Evolutionary conservation across 805 yeast species (phyloP).

Genomic region (Lachancea thermotolerans): DNA sequence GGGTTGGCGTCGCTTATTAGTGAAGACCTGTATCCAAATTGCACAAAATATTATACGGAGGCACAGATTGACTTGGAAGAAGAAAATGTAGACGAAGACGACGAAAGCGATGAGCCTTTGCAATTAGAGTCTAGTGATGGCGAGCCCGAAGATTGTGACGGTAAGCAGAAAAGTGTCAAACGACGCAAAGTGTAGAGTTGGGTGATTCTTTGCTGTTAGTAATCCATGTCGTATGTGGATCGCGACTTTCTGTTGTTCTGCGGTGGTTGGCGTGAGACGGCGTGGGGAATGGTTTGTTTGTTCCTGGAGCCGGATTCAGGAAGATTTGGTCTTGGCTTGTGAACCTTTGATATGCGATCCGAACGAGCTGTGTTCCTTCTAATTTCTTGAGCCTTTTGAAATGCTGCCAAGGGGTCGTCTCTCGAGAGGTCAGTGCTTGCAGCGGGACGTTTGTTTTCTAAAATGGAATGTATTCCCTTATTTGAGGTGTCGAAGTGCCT

Average conservation of each 20-base stretch:
- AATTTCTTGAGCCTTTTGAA: neutral
- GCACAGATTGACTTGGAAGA: conserved; percentile 62
- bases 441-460: neutral
- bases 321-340: too few species aligned
- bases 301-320: too few species aligned
- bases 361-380: too few species aligned
- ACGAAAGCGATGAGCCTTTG: conserved; percentile 7
- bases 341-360: too few species aligned
- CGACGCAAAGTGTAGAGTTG: neutral
- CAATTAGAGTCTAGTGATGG: conserved; percentile 37
- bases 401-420: conserved; percentile 1
- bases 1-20: conserved; percentile 64
- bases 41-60: conserved; percentile 73
- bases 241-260: too few species aligned
- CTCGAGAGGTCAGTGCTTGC: neutral
- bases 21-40: conserved; percentile 80
- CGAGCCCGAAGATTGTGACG: conserved; percentile 24
- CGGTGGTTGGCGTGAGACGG: too few species aligned
- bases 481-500: neutral
- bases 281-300: too few species aligned
- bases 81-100: conserved; percentile 48
- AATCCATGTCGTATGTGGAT: too few species aligned
- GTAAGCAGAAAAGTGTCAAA: neutral
- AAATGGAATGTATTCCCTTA: neutral
- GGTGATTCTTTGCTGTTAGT: too few species aligned